These are phyloP conservation scores for Sporothrix variecibatus DNA, from an alignment of 2,329 filamentous ascomycete species.

Conservation along the genomic window DNA sequence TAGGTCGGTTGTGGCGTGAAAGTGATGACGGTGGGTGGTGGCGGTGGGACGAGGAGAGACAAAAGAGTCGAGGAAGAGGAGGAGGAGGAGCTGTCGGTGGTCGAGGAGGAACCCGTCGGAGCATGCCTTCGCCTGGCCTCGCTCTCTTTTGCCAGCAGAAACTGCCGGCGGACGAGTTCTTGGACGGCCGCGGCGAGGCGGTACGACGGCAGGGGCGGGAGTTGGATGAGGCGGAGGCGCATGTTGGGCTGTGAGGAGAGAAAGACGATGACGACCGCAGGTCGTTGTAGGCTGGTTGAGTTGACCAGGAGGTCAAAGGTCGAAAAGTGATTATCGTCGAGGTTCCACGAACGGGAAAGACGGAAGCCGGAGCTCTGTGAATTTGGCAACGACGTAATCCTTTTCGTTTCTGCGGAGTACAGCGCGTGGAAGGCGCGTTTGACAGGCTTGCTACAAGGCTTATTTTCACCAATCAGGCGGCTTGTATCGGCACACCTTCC, in stretches of 20 bases:
- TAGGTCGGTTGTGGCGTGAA: slow-evolving; percentile 83
- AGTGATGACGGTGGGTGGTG: slow-evolving; percentile 73
- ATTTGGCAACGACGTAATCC: neutral
- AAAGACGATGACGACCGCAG: neutral
- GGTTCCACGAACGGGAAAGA: neutral
- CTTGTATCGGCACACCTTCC: neutral
- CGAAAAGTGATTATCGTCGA: neutral
- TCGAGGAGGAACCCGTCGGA: neutral
- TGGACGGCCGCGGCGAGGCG: slow-evolving; percentile 43
- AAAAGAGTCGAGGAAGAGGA: slow-evolving; percentile 12
- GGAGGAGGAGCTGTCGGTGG: neutral
- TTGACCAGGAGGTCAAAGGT: neutral
- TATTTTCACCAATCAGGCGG: slow-evolving; percentile 6
- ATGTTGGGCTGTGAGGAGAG: slow-evolving; percentile 22
- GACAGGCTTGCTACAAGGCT: neutral
- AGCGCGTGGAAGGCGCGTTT: neutral
- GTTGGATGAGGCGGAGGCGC: slow-evolving; percentile 44
- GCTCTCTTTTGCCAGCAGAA: slow-evolving; percentile 60
- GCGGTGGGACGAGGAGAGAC: slow-evolving; percentile 40
- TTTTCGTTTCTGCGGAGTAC: too few relatives aligned
- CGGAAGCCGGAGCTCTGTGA: neutral
- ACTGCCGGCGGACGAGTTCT: slow-evolving; percentile 44
- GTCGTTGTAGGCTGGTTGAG: neutral
- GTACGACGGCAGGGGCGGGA: slow-evolving; percentile 42
- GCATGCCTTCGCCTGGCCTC: neutral